Base-by-base conservation (phyloP, 2,329 filamentous ascomycete genomes). In the Trichoderma aggressivum region DNA sequence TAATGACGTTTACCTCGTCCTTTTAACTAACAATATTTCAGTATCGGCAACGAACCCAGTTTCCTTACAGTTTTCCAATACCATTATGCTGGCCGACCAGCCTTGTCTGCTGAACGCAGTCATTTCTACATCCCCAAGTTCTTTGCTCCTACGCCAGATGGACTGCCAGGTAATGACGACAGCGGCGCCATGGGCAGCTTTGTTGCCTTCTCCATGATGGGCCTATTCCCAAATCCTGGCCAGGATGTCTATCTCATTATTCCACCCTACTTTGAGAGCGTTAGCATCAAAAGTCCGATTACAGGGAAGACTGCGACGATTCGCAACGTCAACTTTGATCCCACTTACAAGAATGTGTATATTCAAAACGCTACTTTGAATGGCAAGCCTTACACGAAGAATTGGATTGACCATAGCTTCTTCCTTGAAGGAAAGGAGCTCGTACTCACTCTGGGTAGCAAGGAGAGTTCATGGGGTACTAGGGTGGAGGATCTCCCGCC, bases 181-280 rank as follows among this genome's bases (percentile, higher is more conserved):
- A 86, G 85, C 60, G 91, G 91, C 5, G 89, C 91, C 0, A 92
- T 92, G 90, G 90, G 90, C 21, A 86, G 86, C 0, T 92, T 92
- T 72, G 82, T 89, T 0, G 88, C 88, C 0, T 86, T 92, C 1
- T 82, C 85, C 28, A 92, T 92, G 90, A 87, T 92, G 82, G 91
- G 91, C 0, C 80, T 92, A 7, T 93, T 90, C 78, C 91, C 91
- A 0, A 89, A 91, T 55, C 85, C 89, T 0, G 90, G 90, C 0
- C 90, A 92, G 75, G 82, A 92, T 73, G 89, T 92, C 0, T 92
- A 92, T 74, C 85, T 92, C n/a, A 90, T 92, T 73, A 91, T 82
- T 0, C 87, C 91, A 0, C 91, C 91, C 0, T 93, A 88, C 75
- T 93, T 93, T 74, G 82, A 86, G 72, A 82, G 84, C 61, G 83